These are phyloP conservation scores for Entomortierella lignicola DNA, from an alignment of 192 early-diverging fungal genomes.

Conservation along the genomic window DNA sequence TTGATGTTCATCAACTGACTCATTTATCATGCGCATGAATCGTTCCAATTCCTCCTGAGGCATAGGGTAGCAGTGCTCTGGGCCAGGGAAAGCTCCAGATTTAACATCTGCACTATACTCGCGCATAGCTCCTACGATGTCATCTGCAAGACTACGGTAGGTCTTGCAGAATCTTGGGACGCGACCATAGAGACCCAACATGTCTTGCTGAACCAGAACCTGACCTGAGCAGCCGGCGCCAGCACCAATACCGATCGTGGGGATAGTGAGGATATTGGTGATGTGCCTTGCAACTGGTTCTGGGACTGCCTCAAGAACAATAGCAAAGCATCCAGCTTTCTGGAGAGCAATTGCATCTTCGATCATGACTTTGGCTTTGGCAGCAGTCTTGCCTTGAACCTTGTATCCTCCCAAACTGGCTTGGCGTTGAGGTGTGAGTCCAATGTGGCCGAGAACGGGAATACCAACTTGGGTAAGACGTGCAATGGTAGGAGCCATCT, in stretches of 20 bases:
- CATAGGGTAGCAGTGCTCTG: slow-evolving; percentile 87
- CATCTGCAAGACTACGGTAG: slow-evolving; percentile 81
- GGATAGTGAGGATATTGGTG: slow-evolving; percentile 80
- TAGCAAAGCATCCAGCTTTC: slow-evolving; percentile 88
- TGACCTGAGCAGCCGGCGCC: slow-evolving; percentile 90
- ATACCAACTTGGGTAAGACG: slow-evolving; percentile 89
- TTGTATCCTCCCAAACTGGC: slow-evolving; percentile 89
- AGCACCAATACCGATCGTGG: slow-evolving; percentile 99
- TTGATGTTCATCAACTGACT: slow-evolving; percentile 14
- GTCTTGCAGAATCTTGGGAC: slow-evolving; percentile 92
- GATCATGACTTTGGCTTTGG: slow-evolving; percentile 78
- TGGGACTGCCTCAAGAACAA: slow-evolving; percentile 95
- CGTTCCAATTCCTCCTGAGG: slow-evolving; percentile 59
- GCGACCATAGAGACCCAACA: slow-evolving; percentile 91
- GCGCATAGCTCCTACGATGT: slow-evolving; percentile 77
- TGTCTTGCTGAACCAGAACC: slow-evolving; percentile 93
- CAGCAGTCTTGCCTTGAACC: slow-evolving; percentile 90
- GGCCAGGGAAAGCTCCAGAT: slow-evolving; percentile 78
- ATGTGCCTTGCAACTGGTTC: slow-evolving; percentile 88
- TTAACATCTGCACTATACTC: slow-evolving; percentile 86
- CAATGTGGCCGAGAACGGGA: slow-evolving; percentile 95
- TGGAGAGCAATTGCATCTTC: slow-evolving; percentile 92
- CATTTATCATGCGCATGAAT: slow-evolving; percentile 52
- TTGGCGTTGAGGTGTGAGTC: slow-evolving; percentile 94
- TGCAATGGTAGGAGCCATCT: slow-evolving; percentile 81